phyloP scores from a whole-genome alignment of 495 filamentous ascomycete genomes.

The Tuber microsphaerosporum region DNA sequence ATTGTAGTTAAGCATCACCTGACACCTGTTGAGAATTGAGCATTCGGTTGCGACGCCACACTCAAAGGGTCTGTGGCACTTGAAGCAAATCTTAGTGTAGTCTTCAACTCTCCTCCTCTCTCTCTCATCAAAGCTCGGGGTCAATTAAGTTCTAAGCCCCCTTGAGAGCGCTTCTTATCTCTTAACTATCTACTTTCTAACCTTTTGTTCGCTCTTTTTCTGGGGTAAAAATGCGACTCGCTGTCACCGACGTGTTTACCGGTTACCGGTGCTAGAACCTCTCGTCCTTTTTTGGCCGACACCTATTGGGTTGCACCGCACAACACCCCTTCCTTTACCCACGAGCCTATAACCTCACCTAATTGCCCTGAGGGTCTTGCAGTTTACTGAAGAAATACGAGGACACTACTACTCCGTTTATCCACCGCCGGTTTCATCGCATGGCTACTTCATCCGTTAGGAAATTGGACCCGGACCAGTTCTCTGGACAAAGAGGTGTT shows the following conservation, averaged over 20 bases:
- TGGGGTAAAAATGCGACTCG: neutral
- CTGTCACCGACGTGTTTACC: neutral
- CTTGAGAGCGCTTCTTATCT: neutral
- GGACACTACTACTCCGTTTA: neutral
- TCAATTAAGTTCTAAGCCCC: neutral
- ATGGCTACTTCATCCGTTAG: constrained; percentile 3
- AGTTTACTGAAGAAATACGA: neutral
- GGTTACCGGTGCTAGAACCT: neutral
- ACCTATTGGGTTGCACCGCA: neutral
- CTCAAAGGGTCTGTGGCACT: neutral
- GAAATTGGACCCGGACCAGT: neutral
- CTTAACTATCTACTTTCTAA: neutral
- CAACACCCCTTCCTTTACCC: neutral
- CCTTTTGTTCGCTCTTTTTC: neutral
- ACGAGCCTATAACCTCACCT: neutral
- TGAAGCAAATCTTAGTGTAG: neutral
- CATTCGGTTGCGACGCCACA: neutral
- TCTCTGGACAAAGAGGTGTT: neutral
- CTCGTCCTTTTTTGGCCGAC: neutral
- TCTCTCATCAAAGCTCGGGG: neutral
- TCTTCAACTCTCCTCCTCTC: neutral
- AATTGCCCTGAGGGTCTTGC: neutral
- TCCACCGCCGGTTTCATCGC: neutral
- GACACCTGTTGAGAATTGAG: neutral
- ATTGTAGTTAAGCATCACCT: too few species aligned